A percentile compares a stretch with the other conserved stretches of the same genome.
phyloP scores from a whole-genome alignment of 768 basidiomycete species.

The Pleurotus sapidus region DNA sequence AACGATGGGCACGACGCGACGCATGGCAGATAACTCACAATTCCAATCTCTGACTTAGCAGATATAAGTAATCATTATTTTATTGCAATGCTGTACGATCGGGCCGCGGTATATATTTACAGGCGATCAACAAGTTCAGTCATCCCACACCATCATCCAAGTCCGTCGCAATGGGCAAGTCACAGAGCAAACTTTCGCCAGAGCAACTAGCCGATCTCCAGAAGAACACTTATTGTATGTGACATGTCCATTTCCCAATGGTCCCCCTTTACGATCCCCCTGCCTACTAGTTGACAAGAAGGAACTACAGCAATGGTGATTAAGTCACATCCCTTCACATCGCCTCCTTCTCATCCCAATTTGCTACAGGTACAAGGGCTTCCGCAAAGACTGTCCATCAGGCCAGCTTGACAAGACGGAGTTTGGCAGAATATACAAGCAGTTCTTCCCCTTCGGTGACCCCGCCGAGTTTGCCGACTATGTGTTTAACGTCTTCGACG shows the following conservation, averaged over 20 bases:
- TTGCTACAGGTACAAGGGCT: constrained; percentile 90
- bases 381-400: constrained; percentile 97
- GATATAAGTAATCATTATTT: not conserved
- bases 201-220: constrained; percentile 95
- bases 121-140: not conserved
- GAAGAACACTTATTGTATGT: constrained; percentile 95
- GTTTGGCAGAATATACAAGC: constrained; percentile 97
- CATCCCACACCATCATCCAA: constrained; percentile 10
- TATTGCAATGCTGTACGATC: not conserved
- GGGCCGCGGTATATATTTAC: not conserved
- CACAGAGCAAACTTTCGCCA: constrained; percentile 90
- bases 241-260: constrained; percentile 8
- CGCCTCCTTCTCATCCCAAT: constrained; percentile 12
- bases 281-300: constrained; percentile 80
- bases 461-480: constrained; percentile 96
- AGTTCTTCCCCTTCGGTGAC: constrained; percentile 99
- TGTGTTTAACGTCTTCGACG: constrained; percentile 97
- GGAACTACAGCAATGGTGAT: constrained; percentile 91
- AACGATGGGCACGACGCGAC: not conserved
- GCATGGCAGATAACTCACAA: not conserved
- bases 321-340: constrained; percentile 10
- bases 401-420: constrained; percentile 95
- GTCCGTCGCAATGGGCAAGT: constrained; percentile 78
- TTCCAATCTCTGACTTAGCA: not conserved
- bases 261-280: constrained; percentile 12